phyloP scores from a whole-genome alignment of 139 green algal genomes.

The Asterochloris erici region DNA sequence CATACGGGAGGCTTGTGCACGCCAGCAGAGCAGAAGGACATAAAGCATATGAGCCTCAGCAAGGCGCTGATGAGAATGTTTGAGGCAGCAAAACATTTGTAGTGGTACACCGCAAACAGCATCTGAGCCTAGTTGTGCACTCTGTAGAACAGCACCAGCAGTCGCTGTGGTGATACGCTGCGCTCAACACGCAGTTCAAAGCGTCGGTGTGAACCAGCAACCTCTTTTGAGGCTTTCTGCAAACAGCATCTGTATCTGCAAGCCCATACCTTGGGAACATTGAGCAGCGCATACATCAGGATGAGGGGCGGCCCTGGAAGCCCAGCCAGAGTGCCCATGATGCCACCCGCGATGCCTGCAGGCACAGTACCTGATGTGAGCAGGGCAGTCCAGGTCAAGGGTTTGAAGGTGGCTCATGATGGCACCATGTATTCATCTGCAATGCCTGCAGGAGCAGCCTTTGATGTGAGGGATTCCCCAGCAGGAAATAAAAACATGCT shows the following conservation, averaged over 20 bases:
- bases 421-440: no score
- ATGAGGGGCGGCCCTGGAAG: slow-evolving; percentile 12
- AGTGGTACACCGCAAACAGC: not conserved
- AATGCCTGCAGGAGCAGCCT: no score
- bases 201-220: not conserved
- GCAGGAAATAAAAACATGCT: no score
- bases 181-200: not conserved
- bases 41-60: not conserved
- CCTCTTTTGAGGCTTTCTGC: not conserved
- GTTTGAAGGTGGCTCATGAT: no score
- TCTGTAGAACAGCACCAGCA: not conserved
- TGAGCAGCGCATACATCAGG: slow-evolving; percentile 13
- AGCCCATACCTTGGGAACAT: slow-evolving; percentile 9
- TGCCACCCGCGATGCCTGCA: slow-evolving; percentile 7
- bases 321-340: slow-evolving; percentile 14
- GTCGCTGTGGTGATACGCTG: not conserved
- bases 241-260: not conserved
- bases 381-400: no score
- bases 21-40: not conserved
- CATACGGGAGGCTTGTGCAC: not conserved
- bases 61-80: not conserved
- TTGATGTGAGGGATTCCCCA: no score
- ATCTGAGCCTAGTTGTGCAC: not conserved
- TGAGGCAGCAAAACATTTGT: not conserved
- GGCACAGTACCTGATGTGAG: not conserved